phyloP scores from a whole-genome alignment of 192 early-diverging fungal genomes.

The Podochytrium sp. region DNA sequence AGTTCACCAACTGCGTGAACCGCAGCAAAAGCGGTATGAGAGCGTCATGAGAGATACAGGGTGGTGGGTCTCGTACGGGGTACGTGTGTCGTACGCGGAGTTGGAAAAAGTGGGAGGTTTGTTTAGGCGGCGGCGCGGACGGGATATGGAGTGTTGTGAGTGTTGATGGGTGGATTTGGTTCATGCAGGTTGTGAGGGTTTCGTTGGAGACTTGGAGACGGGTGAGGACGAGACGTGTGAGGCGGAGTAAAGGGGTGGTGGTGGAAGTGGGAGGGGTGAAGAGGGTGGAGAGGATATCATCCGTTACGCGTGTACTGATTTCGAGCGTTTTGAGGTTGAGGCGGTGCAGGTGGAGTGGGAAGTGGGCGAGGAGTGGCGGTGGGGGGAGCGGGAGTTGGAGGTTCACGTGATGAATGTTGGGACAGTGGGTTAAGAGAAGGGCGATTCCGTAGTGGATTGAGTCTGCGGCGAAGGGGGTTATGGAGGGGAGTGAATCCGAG shows the following conservation, averaged over 20 bases:
- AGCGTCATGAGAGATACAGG: not conserved
- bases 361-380: not conserved
- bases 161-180: not conserved
- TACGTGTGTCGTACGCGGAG: not conserved
- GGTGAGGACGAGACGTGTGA: not conserved
- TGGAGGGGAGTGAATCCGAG: too few species aligned
- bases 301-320: conserved; percentile 4
- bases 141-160: not conserved
- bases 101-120: not conserved
- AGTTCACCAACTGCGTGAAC: too few species aligned
- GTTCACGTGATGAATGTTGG: conserved; percentile 13
- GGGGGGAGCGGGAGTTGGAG: conserved; percentile 28
- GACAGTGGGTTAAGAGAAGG: conserved; percentile 32
- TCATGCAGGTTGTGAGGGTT: not conserved
- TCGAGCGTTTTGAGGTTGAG: conserved; percentile 9
- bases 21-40: conserved; percentile 14
- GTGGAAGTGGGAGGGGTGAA: not conserved
- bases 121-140: not conserved
- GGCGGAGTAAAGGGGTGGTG: not conserved
- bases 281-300: not conserved
- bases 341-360: not conserved
- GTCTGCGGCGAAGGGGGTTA: not conserved
- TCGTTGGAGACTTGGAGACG: not conserved
- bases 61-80: not conserved
- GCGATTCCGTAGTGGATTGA: conserved; percentile 28